phyloP scores from a whole-genome alignment of 345 rosid species.

The Lenwebbia sp. region DNA sequence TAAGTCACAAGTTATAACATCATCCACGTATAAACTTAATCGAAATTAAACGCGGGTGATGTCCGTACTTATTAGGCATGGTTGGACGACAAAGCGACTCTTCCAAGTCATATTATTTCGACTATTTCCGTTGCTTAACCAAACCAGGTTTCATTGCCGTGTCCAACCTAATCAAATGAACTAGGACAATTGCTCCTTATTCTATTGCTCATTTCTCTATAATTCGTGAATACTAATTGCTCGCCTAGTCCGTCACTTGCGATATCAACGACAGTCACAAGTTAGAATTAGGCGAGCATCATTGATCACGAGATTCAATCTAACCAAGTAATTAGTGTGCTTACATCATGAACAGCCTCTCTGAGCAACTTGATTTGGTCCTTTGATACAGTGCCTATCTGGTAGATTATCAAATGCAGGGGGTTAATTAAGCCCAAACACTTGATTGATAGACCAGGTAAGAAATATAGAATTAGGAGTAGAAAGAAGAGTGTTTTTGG shows the following conservation, averaged over 20 bases:
- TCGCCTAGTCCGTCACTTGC: not conserved
- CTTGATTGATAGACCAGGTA: too few species aligned
- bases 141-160: not conserved
- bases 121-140: not conserved
- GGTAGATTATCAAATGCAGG: not conserved
- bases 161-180: not conserved
- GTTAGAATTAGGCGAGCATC: not conserved
- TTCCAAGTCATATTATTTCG: not conserved
- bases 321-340: not conserved
- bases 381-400: slow-evolving; percentile 28
- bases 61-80: not conserved
- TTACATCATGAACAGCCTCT: slow-evolving; percentile 44
- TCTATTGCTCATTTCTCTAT: not conserved
- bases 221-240: not conserved
- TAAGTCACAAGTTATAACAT: not conserved
- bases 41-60: not conserved
- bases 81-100: not conserved
- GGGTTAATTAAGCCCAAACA: not conserved
- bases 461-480: not conserved
- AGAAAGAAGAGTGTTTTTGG: not conserved
- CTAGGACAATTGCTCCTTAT: not conserved
- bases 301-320: not conserved
- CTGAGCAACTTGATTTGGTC: slow-evolving; percentile 35
- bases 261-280: not conserved
- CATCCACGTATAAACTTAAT: not conserved